Evolutionary conservation across 768 basidiomycete genomes (phyloP), one percentile per base, ranked within the genome.

Genomic region (Mycena amicta): DNA sequence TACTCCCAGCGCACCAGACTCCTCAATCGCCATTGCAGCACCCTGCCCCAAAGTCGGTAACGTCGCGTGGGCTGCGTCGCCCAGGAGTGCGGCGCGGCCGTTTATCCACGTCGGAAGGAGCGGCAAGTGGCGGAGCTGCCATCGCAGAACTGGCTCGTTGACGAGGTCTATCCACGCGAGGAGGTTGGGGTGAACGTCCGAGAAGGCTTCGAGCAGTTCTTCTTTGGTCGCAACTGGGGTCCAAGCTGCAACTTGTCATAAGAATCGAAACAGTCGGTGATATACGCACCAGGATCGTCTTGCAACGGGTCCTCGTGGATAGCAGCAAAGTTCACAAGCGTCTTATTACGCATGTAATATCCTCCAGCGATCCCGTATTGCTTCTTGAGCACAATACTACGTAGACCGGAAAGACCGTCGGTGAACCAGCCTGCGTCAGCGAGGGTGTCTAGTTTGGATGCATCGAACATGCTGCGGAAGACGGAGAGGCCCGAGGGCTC

Each of bases 11-110:
- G 53, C 31, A 13, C 53, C 60, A 2, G 52, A 60, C 2, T 62
- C 69, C 50, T 71, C 70, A 50, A 69, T 62, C 5, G 67, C 70
- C 49, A 69, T 66, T 5, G 61, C 69, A 16, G 69, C 69, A 18
- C 70, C 67, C 52, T 68, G 66, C 15, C 61, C 70, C 4, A 66
- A 47, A 26, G 66, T 53, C 12, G 70, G 67, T 1, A 62, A 57
- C 43, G 70, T 68, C 2, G 61, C 70, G 47, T 71, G 70, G 12
- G 68, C 66, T 2, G 57, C 57, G 31, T 62, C 61, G 18, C 61
- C 60, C 5, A 60, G 41, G 13, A 61, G 55, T 15, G 46, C 50
- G 11, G 56, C 54, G 4, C 57, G 61, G 25, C 61, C 53, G 13
- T 39, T 31, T 28, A 56, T 50, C 56, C 56, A 62, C 20, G 56